Evolutionary conservation across 306 rosid genomes (phyloP).

Genomic region (Abrus pulchellus): DNA sequence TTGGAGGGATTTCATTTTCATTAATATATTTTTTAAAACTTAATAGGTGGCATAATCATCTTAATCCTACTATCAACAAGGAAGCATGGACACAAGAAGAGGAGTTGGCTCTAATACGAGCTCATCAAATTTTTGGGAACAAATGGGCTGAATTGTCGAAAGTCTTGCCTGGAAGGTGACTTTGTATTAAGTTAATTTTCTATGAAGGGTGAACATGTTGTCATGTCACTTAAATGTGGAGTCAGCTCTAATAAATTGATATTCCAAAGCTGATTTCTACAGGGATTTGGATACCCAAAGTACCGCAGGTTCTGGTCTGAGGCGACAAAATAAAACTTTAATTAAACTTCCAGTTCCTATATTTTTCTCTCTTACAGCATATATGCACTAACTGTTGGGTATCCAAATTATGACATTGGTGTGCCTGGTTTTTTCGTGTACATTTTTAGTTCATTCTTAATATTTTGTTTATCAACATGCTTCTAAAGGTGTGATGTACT

Average conservation of each 20-base stretch:
- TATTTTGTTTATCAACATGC: conserved; percentile 33
- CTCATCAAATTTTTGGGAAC: conserved; percentile 91
- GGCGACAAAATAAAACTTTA: conserved; percentile 26
- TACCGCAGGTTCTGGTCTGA: conserved; percentile 22
- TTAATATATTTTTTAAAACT: conserved; percentile 41
- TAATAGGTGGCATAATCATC: conserved; percentile 97
- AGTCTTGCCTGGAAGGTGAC: conserved; percentile 94
- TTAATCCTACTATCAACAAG: conserved; percentile 92
- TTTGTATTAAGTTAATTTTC: conserved; percentile 1
- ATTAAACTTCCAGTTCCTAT: neutral
- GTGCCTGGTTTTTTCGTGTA: conserved; percentile 19
- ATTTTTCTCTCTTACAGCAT: conserved; percentile 7
- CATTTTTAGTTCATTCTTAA: conserved; percentile 35
- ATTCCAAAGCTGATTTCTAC: conserved; percentile 14
- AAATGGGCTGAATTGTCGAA: conserved; percentile 98
- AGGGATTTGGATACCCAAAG: conserved; percentile 16
- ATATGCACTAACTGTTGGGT: conserved; percentile 23
- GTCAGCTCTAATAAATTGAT: neutral
- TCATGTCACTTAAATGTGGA: neutral
- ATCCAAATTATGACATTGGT: conserved; percentile 27
- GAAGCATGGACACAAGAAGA: conserved; percentile 99
- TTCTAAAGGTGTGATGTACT: conserved; percentile 22
- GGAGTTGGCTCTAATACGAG: conserved; percentile 90
- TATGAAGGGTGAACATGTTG: conserved; percentile 19
- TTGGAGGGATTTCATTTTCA: conserved; percentile 18